Percentiles rank a stretch among this genome's conserved stretches.
Evolutionary conservation across 306 rosid genomes (phyloP).

Genomic region (Dryas alaskensis): DNA sequence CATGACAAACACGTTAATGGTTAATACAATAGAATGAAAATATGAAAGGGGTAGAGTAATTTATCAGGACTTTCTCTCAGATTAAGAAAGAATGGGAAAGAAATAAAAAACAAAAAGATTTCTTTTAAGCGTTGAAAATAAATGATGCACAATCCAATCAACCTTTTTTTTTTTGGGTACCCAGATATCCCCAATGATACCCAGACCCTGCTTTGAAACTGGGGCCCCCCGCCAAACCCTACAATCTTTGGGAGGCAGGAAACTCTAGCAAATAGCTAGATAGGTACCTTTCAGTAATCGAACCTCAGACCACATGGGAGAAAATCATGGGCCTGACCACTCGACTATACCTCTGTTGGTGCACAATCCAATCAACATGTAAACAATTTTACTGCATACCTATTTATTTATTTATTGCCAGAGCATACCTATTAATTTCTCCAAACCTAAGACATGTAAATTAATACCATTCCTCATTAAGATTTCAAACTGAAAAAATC

Average conservation of each 20-base stretch:
- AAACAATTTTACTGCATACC: not conserved
- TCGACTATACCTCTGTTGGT: too few relatives aligned
- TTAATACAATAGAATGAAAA: slow-evolving; percentile 18
- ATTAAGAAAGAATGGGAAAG: not conserved
- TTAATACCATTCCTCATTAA: not conserved
- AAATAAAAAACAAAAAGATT: not conserved
- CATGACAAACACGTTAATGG: slow-evolving; percentile 32
- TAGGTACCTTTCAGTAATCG: too few relatives aligned
- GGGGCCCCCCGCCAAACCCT: too few relatives aligned
- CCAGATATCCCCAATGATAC: too few relatives aligned
- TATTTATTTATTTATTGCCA: not conserved
- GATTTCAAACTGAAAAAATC: not conserved
- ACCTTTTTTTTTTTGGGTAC: too few relatives aligned
- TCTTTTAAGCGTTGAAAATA: not conserved
- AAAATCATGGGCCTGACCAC: too few relatives aligned
- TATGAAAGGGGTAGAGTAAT: slow-evolving; percentile 16
- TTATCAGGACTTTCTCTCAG: not conserved
- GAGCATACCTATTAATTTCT: too few relatives aligned
- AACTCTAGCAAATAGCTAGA: too few relatives aligned
- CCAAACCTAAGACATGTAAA: not conserved
- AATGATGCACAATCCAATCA: not conserved
- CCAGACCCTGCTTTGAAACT: too few relatives aligned
- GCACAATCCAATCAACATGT: not conserved
- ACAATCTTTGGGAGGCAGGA: too few relatives aligned
- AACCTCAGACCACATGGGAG: too few relatives aligned